phyloP scores from a whole-genome alignment of 352 stramenopile genomes.

The Phytophthora sojae region DNA sequence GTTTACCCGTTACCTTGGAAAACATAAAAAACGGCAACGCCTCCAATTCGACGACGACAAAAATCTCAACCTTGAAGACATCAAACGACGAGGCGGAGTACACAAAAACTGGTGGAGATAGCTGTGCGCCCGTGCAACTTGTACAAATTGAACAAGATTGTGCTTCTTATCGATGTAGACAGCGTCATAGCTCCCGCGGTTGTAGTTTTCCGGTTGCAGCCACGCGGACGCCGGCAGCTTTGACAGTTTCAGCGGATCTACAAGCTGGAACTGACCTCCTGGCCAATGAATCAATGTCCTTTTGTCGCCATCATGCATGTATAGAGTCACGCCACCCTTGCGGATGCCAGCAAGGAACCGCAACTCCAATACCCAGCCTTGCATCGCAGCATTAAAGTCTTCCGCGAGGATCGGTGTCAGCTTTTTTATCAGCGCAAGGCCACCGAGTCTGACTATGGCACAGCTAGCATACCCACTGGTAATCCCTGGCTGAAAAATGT shows the following conservation, averaged over 20 bases:
- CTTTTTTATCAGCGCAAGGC: background rate
- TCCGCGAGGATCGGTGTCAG: background rate
- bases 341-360: conserved; percentile 7
- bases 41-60: no score
- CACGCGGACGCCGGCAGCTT: no score
- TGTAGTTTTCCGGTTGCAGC: no score
- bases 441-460: conserved; percentile 4
- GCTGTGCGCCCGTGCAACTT: no score
- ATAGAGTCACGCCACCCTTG: conserved; percentile 7
- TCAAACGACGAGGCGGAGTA: no score
- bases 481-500: background rate
- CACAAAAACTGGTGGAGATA: no score
- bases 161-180: no score
- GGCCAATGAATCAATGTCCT: background rate
- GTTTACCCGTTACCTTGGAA: no score
- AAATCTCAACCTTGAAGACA: no score
- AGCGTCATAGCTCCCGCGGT: no score
- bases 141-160: no score
- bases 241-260: background rate
- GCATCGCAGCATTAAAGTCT: conserved; percentile 1
- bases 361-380: conserved; percentile 16
- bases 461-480: conserved; percentile 6
- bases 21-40: no score
- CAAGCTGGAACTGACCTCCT: background rate
- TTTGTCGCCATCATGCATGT: background rate